Conservation (phyloP, 108 stramenopile species). For the Aurantiochytrium sp. region DNA sequence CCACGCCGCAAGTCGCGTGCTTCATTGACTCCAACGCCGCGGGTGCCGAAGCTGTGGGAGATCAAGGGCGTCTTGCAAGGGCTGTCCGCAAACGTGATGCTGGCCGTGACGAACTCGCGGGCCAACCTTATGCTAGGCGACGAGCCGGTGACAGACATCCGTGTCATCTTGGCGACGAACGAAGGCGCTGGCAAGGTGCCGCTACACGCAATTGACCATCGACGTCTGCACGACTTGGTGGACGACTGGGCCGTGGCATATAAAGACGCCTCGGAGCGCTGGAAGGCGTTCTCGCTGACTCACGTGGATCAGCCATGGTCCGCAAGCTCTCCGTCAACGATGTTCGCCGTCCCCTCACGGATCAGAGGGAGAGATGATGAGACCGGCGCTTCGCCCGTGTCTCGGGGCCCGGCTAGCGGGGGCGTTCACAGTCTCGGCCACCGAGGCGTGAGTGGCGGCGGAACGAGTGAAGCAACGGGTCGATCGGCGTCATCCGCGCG, state of each 20-base stretch:
- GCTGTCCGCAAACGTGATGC: background rate
- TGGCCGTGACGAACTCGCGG: background rate
- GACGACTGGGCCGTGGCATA: background rate
- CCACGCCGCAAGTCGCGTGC: no score
- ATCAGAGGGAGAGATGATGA: no score
- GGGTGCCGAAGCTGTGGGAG: background rate
- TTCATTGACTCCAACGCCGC: no score
- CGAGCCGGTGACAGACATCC: background rate
- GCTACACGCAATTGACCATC: conserved; percentile 9
- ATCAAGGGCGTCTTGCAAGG: background rate
- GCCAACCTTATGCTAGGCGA: background rate
- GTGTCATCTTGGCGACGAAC: background rate
- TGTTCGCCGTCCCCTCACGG: no score
- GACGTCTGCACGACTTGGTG: background rate
- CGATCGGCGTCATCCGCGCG: no score
- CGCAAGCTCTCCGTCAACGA: background rate
- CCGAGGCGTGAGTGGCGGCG: no score
- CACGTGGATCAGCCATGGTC: background rate
- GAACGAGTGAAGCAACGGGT: no score
- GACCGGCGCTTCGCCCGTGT: no score
- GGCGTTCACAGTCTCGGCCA: no score
- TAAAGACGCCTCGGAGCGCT: background rate
- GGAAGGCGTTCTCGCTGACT: background rate
- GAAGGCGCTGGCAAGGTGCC: background rate
- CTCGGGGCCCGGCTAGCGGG: no score